Conservation (phyloP, 345 rosid genomes). For the Eucalyptus polyanthemos region DNA sequence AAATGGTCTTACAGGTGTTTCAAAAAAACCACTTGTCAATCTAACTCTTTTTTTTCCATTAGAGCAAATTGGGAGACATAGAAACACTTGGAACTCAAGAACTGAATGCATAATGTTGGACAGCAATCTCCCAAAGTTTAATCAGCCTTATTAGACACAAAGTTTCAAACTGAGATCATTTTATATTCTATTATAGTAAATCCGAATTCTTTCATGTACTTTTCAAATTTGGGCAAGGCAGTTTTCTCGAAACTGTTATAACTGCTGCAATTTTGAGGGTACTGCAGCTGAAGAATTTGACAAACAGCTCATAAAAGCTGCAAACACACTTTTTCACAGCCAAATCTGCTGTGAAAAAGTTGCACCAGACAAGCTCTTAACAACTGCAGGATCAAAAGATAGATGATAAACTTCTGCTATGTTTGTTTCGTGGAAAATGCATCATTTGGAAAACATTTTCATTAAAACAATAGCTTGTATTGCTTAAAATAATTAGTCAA, state of each 20-base stretch:
- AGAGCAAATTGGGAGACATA: too few relatives aligned
- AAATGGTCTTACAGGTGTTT: background rate
- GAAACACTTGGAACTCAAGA: too few relatives aligned
- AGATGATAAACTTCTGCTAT: background rate
- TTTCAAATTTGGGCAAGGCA: background rate
- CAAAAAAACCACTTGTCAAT: too few relatives aligned
- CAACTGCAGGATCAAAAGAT: background rate
- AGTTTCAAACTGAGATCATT: too few relatives aligned
- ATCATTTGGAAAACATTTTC: background rate
- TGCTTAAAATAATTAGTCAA: background rate
- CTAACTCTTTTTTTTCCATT: background rate
- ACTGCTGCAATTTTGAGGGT: background rate
- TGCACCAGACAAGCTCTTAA: background rate
- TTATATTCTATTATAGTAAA: background rate
- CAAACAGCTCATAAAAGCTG: background rate
- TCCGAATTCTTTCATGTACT: background rate
- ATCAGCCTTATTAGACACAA: too few relatives aligned
- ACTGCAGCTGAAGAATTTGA: background rate
- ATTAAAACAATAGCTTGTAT: background rate
- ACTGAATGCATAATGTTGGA: too few relatives aligned
- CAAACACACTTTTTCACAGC: background rate
- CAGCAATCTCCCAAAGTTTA: too few relatives aligned
- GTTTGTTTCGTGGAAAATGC: background rate
- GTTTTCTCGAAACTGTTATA: background rate
- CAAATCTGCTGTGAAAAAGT: background rate